Evolutionary conservation across 352 stramenopile genomes (phyloP), one percentile per base, ranked within the genome.

Genomic region (Globisporangium alternatum): DNA sequence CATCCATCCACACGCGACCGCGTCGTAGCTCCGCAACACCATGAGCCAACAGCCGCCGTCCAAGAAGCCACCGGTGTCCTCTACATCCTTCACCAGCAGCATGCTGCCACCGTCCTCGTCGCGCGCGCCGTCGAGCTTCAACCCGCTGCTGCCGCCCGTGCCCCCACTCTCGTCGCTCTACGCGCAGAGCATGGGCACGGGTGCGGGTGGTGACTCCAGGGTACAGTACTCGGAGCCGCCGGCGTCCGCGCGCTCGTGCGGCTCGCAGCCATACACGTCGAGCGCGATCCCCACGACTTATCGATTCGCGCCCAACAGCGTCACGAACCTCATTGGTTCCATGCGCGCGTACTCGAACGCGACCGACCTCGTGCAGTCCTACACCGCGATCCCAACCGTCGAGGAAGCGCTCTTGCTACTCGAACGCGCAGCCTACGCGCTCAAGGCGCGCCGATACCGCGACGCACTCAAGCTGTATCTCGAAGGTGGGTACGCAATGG

Each of bases 381-480:
- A 91, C 67, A 89, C 70, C 49, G 80, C 88, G 41, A 80, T 90
- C 12, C 85, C 83, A 33, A 86, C 83, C 0, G 83, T 95, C 21
- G 87, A 95, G 65, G 85, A 95, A 64, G 87, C 87, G 19, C 76
- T 94, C 2, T 65, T 74, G 9, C 89, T 78, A 35, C 74, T 95
- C 7, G 87, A 95, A 25, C 87, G 87, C 10, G 87, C 87, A 0
- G 83, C 81, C 1, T 58, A 75, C 1, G 80, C 83, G 35, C 74
- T 94, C 22, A 69, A 74, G 7, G 72, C 78, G n/a, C 59, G 80
- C 3, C 82, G 87, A 0, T 94, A 92, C 65, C 83, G 83, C 0
- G 85, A 94, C 61, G 87, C 87, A 0, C 69, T 96, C 6, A 89
- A 89, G 66, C 70, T 94, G 2, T 96, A 93, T 60, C 65, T 96